phyloP scores from a whole-genome alignment of 768 basidiomycete species.

The Coprinellus aureogranulatus region DNA sequence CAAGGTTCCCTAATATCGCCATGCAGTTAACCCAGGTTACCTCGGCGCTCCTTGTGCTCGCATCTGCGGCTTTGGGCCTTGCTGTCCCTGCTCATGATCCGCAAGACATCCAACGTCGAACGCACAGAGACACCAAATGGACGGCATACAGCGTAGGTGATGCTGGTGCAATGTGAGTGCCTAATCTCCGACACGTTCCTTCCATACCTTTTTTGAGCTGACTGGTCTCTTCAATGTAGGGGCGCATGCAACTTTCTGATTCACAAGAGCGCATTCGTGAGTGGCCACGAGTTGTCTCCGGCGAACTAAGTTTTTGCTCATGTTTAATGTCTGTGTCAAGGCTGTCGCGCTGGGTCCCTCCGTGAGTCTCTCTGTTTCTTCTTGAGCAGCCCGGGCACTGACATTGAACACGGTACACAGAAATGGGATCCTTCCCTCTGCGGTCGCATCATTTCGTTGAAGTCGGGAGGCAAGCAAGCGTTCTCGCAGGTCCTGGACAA shows the following conservation, averaged over 20 bases:
- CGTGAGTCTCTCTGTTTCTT: neutral
- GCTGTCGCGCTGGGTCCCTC: neutral
- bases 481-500: neutral
- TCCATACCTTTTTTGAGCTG: neutral
- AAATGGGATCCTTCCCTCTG: neutral
- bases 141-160: neutral
- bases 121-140: neutral
- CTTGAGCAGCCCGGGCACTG: neutral
- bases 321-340: neutral
- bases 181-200: neutral
- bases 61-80: neutral
- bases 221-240: neutral
- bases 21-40: too few species aligned
- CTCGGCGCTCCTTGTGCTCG: neutral
- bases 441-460: neutral
- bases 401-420: neutral
- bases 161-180: neutral
- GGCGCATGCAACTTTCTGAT: neutral
- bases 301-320: too few species aligned
- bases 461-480: neutral
- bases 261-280: constrained; percentile 3
- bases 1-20: too few species aligned
- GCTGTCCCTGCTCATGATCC: neutral
- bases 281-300: too few species aligned
- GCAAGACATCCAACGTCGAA: neutral